Conservation (phyloP, 129 eudicot species). For the Flaveria brownii region DNA sequence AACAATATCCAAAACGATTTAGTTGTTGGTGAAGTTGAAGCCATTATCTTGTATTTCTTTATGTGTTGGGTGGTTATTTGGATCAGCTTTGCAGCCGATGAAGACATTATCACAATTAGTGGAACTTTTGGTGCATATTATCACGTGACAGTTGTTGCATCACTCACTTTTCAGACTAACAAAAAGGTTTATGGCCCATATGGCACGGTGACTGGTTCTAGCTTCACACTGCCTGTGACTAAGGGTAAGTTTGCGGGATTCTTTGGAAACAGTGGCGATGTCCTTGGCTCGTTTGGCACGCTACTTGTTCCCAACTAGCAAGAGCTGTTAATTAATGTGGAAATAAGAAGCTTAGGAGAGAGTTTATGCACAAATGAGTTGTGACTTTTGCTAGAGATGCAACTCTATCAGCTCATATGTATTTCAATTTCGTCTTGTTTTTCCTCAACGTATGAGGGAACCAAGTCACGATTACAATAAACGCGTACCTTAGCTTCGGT, state of each 20-base stretch:
- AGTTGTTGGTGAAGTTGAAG: conserved; percentile 11
- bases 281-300: not conserved
- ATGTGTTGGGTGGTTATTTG: no score
- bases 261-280: not conserved
- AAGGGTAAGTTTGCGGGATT: not conserved
- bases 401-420: not conserved
- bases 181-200: no score
- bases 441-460: not conserved
- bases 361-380: not conserved
- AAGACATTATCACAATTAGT: no score
- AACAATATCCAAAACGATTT: conserved; percentile 9
- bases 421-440: not conserved
- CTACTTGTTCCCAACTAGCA: not conserved
- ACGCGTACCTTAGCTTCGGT: not conserved
- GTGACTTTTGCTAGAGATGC: not conserved
- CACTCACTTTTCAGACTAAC: no score
- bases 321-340: no score
- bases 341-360: not conserved
- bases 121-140: no score
- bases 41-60: conserved; percentile 8
- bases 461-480: not conserved
- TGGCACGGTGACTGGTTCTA: no score
- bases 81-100: no score
- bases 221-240: not conserved
- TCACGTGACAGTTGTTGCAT: no score